Evolutionary conservation across 225 moss, liverwort and hornwort species (phyloP).

Genomic region (Ulota crispa): DNA sequence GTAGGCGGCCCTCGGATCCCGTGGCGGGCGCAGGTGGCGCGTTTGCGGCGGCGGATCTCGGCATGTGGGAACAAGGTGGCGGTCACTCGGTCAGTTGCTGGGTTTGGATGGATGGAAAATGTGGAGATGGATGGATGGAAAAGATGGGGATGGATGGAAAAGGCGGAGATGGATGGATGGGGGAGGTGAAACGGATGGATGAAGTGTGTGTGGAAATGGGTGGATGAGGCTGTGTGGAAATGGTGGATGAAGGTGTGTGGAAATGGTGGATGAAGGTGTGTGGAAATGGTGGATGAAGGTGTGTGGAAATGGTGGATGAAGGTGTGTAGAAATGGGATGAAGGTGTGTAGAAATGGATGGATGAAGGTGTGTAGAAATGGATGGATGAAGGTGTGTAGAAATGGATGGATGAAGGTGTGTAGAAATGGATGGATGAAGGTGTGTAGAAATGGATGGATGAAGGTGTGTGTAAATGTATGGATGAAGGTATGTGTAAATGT

Average conservation of each 20-base stretch:
- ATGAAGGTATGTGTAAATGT: too few species aligned
- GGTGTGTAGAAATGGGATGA: too few species aligned
- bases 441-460: background rate
- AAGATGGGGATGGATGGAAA: too few species aligned
- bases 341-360: too few species aligned
- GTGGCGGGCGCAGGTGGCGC: slow-evolving; percentile 4
- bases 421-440: too few species aligned
- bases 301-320: background rate
- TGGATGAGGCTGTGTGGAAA: background rate
- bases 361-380: too few species aligned
- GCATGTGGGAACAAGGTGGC: background rate
- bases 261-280: background rate
- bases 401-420: background rate
- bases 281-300: too few species aligned
- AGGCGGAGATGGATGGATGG: background rate
- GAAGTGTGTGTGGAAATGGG: background rate
- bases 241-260: background rate
- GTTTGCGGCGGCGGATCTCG: background rate
- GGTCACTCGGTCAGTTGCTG: slow-evolving; percentile 3
- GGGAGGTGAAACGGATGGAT: too few species aligned
- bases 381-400: too few species aligned
- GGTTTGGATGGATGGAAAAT: background rate
- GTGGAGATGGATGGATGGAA: background rate
- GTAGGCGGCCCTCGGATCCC: background rate
- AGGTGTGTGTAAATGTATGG: background rate